Base-by-base conservation (phyloP, 208 protist species). In the Leishmania aethiopica region DNA sequence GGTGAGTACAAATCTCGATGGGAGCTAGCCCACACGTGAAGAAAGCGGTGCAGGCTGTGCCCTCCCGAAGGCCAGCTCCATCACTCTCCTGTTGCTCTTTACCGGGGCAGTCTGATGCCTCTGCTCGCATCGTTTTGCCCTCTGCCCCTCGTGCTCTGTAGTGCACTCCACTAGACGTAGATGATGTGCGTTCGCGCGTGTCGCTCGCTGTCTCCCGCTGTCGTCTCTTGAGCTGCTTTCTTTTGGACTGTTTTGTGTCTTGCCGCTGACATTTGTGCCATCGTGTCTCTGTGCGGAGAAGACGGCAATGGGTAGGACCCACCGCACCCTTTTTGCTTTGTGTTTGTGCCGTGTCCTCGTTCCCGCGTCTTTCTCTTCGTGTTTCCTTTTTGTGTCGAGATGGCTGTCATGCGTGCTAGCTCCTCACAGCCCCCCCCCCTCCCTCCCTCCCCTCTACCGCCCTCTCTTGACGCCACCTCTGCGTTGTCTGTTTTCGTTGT, bases 1-100 rank as follows among this genome's bases (percentile, higher is more conserved):
- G 92, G 91, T 42, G 91, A 95, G 79, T 95, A 95, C 84, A 94
- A 88, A 77, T 74, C 75, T 13, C 93, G 91, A 55, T 95, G 89
- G 89, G 90, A 96, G 40, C 79, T 94, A 40, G 92, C 91, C 72
- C 81, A 59, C 0, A 79, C 78, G 15, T 85, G 49, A 78, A 11
- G 32, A 42, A 47, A 32, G 17, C 40, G 8, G 32, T 45, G 10
- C 47, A 62, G 70, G 42, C 11, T 51, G 8, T 8, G 11, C 25
- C 10, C 3, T 32, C 4, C 45, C 37, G 5, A 32, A 10, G 22
- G 51, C 11, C 15, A 35, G 28, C 28, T 8, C 47, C 40, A 2
- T 72, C 40, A 53, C 42, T 70, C 17, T 70, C 49, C 78, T 59
- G 1, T 66, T 77, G 3, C 51, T 35, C 5, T 59, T 42, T 45